These are phyloP conservation scores for Harringtonia lauricola DNA, from an alignment of 2,329 filamentous ascomycete genomes.

Conservation along the genomic window DNA sequence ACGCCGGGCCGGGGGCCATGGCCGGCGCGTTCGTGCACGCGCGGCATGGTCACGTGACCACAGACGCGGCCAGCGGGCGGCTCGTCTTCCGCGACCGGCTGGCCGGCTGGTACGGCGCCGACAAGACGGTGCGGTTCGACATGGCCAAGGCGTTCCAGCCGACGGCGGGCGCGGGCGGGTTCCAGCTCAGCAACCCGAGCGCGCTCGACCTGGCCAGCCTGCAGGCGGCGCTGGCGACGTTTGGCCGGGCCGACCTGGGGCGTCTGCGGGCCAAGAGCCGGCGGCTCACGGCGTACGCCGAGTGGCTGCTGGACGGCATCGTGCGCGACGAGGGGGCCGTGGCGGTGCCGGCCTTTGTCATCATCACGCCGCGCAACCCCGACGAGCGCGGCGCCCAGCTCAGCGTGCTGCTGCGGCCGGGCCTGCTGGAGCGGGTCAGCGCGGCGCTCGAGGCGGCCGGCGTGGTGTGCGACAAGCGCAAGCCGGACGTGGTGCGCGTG, in stretches of 20 bases:
- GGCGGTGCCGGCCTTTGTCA: constrained; percentile 34
- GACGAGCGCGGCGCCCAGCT: constrained; percentile 66
- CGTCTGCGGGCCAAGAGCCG: constrained; percentile 61
- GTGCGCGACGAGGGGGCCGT: constrained; percentile 19
- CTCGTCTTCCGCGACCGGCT: constrained; percentile 52
- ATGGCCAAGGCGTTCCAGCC: constrained; percentile 78
- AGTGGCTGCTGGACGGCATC: constrained; percentile 47
- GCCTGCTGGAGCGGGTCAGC: constrained; percentile 58
- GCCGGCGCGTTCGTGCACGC: constrained; percentile 74
- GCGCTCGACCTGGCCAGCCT: constrained; percentile 70
- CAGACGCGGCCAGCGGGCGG: constrained; percentile 19
- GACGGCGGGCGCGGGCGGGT: constrained; percentile 67
- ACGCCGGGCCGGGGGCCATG: constrained; percentile 73
- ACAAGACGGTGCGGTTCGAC: constrained; percentile 64
- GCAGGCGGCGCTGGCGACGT: constrained; percentile 61
- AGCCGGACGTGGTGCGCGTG: constrained; percentile 74
- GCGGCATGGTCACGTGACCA: constrained; percentile 49
- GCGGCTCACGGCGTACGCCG: constrained; percentile 64
- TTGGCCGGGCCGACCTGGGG: constrained; percentile 58
- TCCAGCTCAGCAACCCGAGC: constrained; percentile 75
- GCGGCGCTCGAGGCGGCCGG: constrained; percentile 53
- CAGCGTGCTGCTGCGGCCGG: constrained; percentile 53
- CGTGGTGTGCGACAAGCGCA: constrained; percentile 72
- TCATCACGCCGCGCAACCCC: constrained; percentile 62
- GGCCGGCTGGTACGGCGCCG: constrained; percentile 78